Evolutionary conservation across 768 basidiomycete species (phyloP), one percentile per base, ranked within the genome.

Genomic region (Leccinum uliginosum): DNA sequence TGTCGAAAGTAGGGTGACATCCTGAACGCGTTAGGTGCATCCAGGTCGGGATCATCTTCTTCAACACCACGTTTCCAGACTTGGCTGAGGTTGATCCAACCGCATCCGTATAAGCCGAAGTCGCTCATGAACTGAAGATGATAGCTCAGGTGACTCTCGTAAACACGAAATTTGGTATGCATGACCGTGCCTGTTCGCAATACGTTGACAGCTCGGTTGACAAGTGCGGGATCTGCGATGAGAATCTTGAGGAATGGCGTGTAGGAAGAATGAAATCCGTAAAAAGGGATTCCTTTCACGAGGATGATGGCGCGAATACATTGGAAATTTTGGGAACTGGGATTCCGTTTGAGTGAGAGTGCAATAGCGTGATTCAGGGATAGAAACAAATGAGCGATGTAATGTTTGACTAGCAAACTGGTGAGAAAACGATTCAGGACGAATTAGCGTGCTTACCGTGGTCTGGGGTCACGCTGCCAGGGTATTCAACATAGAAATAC

Each of bases 241-340:
- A 84, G 75, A 50, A 99, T 80, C 71, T 98, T 98, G 71, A 98
- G 83, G 75, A 90, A 99, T 8, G 93, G 93, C 6, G 81, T 78
- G 65, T 93, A 89, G 26, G 85, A 83, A 11, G 87, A 77, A 69
- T 93, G 89, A 70, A 94, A 98, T 9, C 97, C 95, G 72, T 98
- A 98, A 73, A 98, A 97, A 66, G 89, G 87, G 17, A 93, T 76
- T n/a, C 93, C 97, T 73, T 98, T 98, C 60, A 94, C 91, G 51
- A 95, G 78, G 48, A 92, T 68, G 40, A 97, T 80, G 23, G 86
- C 86, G 14, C 91, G 88, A 57, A 91, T 77, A 66, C 79, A 87
- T 62, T 81, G 82, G 17, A 83, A 80, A 46, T 75, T 80, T 6
- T 74, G 71, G 1, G 83, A 82, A 9, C 78, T 66, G 1, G 87